Evolutionary conservation across 768 basidiomycete genomes (phyloP).

Genomic region (Boletus rubroflammeus): DNA sequence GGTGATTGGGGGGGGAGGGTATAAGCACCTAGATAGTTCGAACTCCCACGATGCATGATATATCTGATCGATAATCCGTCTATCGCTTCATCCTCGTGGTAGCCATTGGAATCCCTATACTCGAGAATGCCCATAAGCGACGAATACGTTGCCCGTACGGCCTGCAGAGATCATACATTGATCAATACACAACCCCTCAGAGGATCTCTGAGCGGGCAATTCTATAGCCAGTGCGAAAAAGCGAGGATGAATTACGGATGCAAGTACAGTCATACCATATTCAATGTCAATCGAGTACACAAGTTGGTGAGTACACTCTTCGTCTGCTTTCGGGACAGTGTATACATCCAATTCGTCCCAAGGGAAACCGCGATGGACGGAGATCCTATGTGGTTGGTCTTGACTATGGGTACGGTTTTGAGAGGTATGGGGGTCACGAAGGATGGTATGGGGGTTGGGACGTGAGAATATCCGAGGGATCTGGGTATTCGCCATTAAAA

Average conservation of each 20-base stretch:
- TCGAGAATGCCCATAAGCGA: constrained; percentile 14
- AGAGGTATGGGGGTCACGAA: constrained; percentile 14
- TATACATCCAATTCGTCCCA: background rate
- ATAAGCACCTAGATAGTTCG: background rate
- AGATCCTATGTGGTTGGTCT: constrained; percentile 7
- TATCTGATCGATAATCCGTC: background rate
- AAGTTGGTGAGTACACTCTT: constrained; percentile 3
- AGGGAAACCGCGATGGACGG: constrained; percentile 5
- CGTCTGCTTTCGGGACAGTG: background rate
- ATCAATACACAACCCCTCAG: constrained; percentile 9
- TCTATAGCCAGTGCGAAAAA: constrained; percentile 10
- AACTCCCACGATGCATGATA: background rate
- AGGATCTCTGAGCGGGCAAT: background rate
- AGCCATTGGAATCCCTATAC: background rate
- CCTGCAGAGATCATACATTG: constrained; percentile 12
- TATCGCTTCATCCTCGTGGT: background rate
- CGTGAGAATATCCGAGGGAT: background rate
- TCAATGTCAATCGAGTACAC: constrained; percentile 15
- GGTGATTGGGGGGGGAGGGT: background rate
- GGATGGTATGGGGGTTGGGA: constrained; percentile 9
- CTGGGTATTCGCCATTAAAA: background rate
- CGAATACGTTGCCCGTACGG: constrained; percentile 19
- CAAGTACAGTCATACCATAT: constrained; percentile 21
- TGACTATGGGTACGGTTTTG: constrained; percentile 12
- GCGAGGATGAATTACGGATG: background rate